Base-by-base conservation (phyloP, 345 rosid genomes). In the Eutrema yunnanense region DNA sequence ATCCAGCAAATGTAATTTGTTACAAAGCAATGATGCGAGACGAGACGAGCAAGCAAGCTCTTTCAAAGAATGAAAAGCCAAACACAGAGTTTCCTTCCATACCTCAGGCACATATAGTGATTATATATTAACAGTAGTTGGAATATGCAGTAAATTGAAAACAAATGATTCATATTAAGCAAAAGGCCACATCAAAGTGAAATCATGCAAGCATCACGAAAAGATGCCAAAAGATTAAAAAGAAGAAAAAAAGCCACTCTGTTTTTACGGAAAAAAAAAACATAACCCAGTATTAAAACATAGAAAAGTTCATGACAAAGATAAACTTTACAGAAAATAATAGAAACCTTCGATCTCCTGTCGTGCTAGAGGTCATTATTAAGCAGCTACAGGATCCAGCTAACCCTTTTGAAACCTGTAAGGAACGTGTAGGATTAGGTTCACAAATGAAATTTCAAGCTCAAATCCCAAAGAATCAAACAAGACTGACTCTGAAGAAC, bases 271-370 rank as follows among this genome's bases (percentile, higher is more conserved):
- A 14, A 34, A n/a, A 13, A 13, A 6, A 27, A 49, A 34, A 3
- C 19, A 32, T 12, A 62, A 42, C 29, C 46, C 12, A 52, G 46
- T 13, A 61, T 22, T 1, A n/a, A 52, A 63, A 44, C 19, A 55
- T 8, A 47, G 5, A 16, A 48, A 48, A 12, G 40, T 14, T 36
- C 33, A 64, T 10, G 57, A 48, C 3, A 65, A 38, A 65, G 11
- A 49, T 10, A 30, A 44, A 34, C 4, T 26, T 8, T 9, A 44
- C 14, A 57, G 66, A 14, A 48, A 38, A 55, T 22, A 56, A 63
- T 0, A 69, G 46, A 40, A 62, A 76, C 79, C 79, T 76, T 40
- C 79, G 71, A 69, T 76, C 79, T 62, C 79, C 79, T 40, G 79
- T 56, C 12, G 79, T 64, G 55, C 55, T 64, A 41, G 80, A 70